Base-by-base conservation (phyloP, 1,139 yeast species). In the Pichia sp. region DNA sequence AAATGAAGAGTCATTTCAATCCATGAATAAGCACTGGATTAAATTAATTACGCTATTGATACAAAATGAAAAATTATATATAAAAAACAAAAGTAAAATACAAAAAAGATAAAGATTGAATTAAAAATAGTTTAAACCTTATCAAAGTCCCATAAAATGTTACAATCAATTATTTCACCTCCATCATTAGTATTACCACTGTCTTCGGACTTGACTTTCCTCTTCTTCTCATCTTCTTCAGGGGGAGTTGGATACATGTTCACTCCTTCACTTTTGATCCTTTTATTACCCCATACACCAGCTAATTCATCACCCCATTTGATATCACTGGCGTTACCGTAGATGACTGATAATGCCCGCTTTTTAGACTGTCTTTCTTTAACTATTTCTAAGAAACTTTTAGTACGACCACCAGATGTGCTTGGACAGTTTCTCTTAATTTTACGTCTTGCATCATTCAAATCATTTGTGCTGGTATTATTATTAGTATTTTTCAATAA, bases 181-280 rank as follows among this genome's bases (percentile, higher is more conserved):
- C 41, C 34, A 30, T 10, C 35, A 31, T 36, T 32, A 28, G 36
- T 34, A 35, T 25, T 18, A 4, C 26, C 38, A 8, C 7, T 11
- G 9, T 29, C 18, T 10, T 30, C 34, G 7, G 4, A 8, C 29
- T 42, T 42, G 4, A 33, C 18, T 38, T 44, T 43, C 8, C 29
- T 38, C 7, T 25, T 42, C 29, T 35, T 49, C n/a, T 28, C 40
- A 2, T 38, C 39, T 8, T 63, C 67, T 44, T 60, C 64, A 7
- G 67, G 67, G 2, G 67, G 67, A 1, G 67, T 62, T 28, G 66
- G 66, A 47, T 60, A 58, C 35, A 59, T 49, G 4, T 18, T 18
- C 18, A 18, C 18, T 18, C 44, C 44, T 8, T 33, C 32, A 4
- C 11, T 7, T 18, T 40, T 43, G 9, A 27, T 28, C 40, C 32